Evolutionary conservation across 441 rosid species (phyloP), one percentile per base, ranked within the genome.

Genomic region (Brassica balearica): DNA sequence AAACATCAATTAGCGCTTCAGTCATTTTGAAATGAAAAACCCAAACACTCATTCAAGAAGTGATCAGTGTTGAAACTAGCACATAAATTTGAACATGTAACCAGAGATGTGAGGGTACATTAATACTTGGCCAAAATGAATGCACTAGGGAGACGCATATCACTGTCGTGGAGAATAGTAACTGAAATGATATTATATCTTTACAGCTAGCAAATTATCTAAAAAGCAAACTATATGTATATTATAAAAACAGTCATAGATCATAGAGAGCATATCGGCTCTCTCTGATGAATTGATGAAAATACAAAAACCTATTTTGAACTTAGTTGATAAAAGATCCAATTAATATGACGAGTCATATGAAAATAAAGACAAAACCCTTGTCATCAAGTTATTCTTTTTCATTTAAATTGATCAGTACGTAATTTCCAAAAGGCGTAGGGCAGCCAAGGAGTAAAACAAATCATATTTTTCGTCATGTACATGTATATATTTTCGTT

Each of bases 341-440:
- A 72, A 71, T 41, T 19, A 59, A 72, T 59, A 72, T 58, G 72
- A 77, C 73, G 62, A 66, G 51, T 61, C 66, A 62, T 78, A 36
- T 61, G 60, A 61, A 73, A 51, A 68, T 61, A 68, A 68, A 73
- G 74, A 73, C 74, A 78, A 60, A 78, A 62, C 19, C 59, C 65
- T 78, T 78, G 82, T 72, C 67, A 77, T 72, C 68, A 77, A 58
- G 62, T 48, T 67, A 29, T 78, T 78, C 6, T 2, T 77, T 72
- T 68, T 60, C 70, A 61, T 73, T 61, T 73, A 65, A 72, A 61
- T 12, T 36, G 64, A 67, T 68, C 34, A 65, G 55, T 60, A 67
- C 65, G 65, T 67, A 22, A 60, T 73, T 72, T 73, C 74, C 58
- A 73, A 78, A 68, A 68, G 66, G 66, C 36, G 74, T 73, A 73